phyloP scores from a whole-genome alignment of 116 monocot species.

The Zostera marina region DNA sequence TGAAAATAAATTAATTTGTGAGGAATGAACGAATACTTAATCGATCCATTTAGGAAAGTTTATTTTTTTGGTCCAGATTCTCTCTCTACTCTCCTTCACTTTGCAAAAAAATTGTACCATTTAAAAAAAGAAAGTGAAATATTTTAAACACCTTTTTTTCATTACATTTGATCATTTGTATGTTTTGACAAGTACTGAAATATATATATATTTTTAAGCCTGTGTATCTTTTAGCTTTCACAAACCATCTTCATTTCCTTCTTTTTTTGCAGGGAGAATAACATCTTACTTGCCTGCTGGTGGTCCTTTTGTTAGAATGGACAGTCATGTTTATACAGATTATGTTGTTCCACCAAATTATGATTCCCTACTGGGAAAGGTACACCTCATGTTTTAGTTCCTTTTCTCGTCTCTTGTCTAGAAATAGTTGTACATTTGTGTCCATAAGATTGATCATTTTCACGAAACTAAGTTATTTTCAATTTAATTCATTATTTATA shows the following conservation, averaged over 20 bases:
- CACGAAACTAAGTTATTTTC: not conserved
- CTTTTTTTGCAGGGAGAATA: conserved; percentile 49
- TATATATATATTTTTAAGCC: not conserved
- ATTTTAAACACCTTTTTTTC: too few species aligned
- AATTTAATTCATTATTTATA: too few species aligned
- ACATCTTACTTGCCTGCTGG: conserved; percentile 84
- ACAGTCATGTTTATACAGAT: conserved; percentile 92
- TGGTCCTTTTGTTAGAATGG: conserved; percentile 96
- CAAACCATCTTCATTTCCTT: too few species aligned
- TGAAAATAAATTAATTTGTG: too few species aligned
- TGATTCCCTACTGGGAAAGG: conserved; percentile 92
- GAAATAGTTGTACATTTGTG: not conserved
- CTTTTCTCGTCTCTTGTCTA: not conserved
- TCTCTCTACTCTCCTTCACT: too few species aligned
- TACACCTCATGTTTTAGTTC: conserved; percentile 2
- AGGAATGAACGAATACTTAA: too few species aligned
- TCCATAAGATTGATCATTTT: not conserved
- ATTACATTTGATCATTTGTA: too few species aligned
- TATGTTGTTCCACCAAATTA: conserved; percentile 98
- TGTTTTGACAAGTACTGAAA: not conserved
- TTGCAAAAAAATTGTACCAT: too few species aligned
- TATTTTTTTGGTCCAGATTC: too few species aligned
- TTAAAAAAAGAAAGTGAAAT: too few species aligned
- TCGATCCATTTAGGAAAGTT: too few species aligned
- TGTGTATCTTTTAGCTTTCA: not conserved